phyloP scores from a whole-genome alignment of 192 early-diverging fungal genomes.

The Rhizophagus sp. region DNA sequence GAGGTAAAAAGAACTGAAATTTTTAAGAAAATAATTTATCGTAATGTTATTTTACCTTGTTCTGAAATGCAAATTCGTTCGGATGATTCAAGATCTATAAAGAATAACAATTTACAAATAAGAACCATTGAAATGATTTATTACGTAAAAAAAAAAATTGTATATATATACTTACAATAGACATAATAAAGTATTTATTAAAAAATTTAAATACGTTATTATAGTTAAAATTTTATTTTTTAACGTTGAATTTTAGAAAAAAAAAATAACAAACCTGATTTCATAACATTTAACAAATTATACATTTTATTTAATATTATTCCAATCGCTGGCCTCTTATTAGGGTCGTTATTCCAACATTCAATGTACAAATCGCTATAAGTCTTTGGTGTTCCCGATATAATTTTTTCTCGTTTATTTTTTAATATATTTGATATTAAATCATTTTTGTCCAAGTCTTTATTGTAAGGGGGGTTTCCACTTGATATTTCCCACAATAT shows the following conservation, averaged over 20 bases:
- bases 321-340: neutral
- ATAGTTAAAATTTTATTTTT: too few species aligned
- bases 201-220: too few species aligned
- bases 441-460: neutral
- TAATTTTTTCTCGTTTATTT: neutral
- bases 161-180: too few species aligned
- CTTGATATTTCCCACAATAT: conserved; percentile 1
- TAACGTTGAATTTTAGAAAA: neutral
- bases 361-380: neutral
- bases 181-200: too few species aligned
- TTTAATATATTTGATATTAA: neutral
- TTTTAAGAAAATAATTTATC: neutral
- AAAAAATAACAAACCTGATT: neutral
- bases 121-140: neutral
- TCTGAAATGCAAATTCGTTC: neutral
- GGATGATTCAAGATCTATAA: neutral
- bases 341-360: neutral
- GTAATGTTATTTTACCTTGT: neutral
- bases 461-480: neutral
- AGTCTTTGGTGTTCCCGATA: neutral
- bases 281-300: neutral
- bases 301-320: neutral
- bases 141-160: neutral
- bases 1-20: neutral
- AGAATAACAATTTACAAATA: neutral